Conservation (phyloP, 495 filamentous ascomycete species). For the Hypoxylon fuscum region DNA sequence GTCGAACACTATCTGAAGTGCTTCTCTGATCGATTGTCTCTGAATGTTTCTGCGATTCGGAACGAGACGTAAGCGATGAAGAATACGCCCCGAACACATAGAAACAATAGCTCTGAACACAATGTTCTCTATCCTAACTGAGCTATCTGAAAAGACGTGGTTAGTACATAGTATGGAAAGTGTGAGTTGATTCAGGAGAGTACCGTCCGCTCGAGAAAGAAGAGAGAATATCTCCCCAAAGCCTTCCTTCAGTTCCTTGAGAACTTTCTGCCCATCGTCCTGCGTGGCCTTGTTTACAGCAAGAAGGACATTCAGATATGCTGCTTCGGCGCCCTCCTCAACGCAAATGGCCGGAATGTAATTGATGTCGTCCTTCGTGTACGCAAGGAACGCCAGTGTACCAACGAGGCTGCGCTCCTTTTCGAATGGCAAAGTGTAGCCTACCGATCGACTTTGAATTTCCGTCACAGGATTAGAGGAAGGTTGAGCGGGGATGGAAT, state of each 20-base stretch:
- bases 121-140: slow-evolving; percentile 27
- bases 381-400: slow-evolving; percentile 52
- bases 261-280: slow-evolving; percentile 10
- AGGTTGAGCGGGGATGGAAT: slow-evolving; percentile 38
- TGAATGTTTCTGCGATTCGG: slow-evolving; percentile 19
- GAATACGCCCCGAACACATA: slow-evolving; percentile 49
- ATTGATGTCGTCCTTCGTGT: slow-evolving; percentile 41
- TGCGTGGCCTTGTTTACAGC: slow-evolving; percentile 47
- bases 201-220: slow-evolving; percentile 32
- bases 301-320: slow-evolving; percentile 45
- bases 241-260: slow-evolving; percentile 40
- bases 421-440: slow-evolving; percentile 44
- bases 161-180: not conserved
- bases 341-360: slow-evolving; percentile 52
- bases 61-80: slow-evolving; percentile 42
- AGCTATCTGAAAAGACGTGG: not conserved
- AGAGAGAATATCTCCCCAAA: slow-evolving; percentile 44
- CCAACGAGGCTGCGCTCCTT: slow-evolving; percentile 43
- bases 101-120: slow-evolving; percentile 47
- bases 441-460: slow-evolving; percentile 7
- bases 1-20: slow-evolving; percentile 19
- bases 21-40: slow-evolving; percentile 37
- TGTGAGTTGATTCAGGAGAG: slow-evolving; percentile 2
- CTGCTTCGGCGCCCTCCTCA: slow-evolving; percentile 42
- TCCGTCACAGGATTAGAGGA: slow-evolving; percentile 35